phyloP scores from a whole-genome alignment of 176 grass and related monocot genomes.

The Hyparrhenia diplandra region DNA sequence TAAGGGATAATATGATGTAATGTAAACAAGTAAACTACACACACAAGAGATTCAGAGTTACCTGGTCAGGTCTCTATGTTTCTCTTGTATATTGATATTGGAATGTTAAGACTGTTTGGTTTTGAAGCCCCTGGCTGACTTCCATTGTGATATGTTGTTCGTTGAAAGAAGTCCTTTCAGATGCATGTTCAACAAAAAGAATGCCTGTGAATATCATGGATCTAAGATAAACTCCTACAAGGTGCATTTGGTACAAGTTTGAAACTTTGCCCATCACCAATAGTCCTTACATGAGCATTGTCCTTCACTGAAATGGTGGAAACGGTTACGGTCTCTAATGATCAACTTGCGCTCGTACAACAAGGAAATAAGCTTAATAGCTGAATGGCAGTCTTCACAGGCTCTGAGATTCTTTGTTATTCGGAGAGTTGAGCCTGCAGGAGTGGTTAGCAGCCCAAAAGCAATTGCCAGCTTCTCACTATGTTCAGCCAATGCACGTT shows the following conservation, averaged over 20 bases:
- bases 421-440: conserved; percentile 47
- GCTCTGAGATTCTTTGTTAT: conserved; percentile 72
- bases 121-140: background rate
- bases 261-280: conserved; percentile 38
- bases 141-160: background rate
- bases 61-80: background rate
- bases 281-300: conserved; percentile 70
- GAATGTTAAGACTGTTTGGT: conserved; percentile 10
- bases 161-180: background rate
- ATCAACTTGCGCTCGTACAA: conserved; percentile 55
- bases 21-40: conserved; percentile 31
- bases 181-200: conserved; percentile 6
- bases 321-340: conserved; percentile 61
- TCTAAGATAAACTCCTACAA: background rate
- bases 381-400: conserved; percentile 72
- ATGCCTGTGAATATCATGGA: background rate
- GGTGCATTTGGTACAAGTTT: background rate
- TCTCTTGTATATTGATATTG: conserved; percentile 10
- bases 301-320: conserved; percentile 65
- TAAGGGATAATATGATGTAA: conserved; percentile 12
- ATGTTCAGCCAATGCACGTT: conserved; percentile 49
- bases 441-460: conserved; percentile 59
- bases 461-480: conserved; percentile 73
- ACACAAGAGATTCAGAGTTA: conserved; percentile 31
- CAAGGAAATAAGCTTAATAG: conserved; percentile 54